phyloP scores from a whole-genome alignment of 129 eudicot genomes.

The Centella asiatica region DNA sequence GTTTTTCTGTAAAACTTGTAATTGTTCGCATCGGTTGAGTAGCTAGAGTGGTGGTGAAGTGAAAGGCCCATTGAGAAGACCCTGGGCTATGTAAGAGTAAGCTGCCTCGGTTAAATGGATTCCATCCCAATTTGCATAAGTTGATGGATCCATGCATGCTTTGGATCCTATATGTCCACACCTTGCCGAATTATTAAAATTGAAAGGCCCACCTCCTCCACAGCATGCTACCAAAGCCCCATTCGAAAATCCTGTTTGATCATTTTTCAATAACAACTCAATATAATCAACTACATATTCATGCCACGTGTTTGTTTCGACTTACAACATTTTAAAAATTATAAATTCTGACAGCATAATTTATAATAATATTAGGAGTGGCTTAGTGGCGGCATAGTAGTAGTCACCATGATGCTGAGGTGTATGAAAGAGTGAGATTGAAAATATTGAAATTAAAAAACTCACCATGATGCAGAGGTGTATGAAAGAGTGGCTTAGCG shows the following conservation, averaged over 20 bases:
- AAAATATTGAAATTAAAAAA: no score
- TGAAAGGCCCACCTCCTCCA: constrained; percentile 81
- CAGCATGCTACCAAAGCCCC: constrained; percentile 56
- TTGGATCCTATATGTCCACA: constrained; percentile 57
- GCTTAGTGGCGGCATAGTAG: no score
- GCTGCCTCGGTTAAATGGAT: constrained; percentile 65
- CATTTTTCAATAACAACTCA: no score
- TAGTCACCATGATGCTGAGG: no score
- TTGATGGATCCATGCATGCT: constrained; percentile 37
- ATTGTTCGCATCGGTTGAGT: not conserved
- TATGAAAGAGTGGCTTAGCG: constrained; percentile 41
- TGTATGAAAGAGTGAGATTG: no score
- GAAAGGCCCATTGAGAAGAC: constrained; percentile 46
- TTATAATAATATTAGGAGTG: no score
- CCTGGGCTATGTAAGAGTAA: constrained; percentile 44
- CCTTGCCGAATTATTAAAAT: constrained; percentile 59
- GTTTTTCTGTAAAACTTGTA: no score
- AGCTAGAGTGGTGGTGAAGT: constrained; percentile 39
- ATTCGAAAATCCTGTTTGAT: constrained; percentile 45
- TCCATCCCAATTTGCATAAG: constrained; percentile 69
- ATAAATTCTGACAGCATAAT: no score
- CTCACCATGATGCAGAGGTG: constrained; percentile 48
- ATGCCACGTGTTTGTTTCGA: no score
- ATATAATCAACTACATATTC: no score
- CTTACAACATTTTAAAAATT: no score